Conservation (phyloP, 805 yeast species). For the Myxozyma melibiosi region DNA sequence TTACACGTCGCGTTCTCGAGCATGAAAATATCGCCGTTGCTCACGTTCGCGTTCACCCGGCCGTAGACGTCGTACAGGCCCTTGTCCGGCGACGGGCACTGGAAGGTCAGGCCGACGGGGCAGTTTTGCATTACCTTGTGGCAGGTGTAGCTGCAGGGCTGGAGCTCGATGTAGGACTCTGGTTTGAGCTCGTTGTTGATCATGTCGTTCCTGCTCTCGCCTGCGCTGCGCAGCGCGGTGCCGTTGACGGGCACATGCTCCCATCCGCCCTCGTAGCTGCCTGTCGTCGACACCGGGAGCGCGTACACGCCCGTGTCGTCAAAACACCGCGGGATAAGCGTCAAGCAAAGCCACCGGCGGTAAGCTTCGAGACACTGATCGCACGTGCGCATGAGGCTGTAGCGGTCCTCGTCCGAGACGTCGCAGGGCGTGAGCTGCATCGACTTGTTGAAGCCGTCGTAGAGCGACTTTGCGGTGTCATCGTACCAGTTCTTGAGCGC, state of each 20-base stretch:
- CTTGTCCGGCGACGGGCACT: constrained; percentile 60
- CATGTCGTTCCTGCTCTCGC: constrained; percentile 55
- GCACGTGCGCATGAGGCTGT: constrained; percentile 75
- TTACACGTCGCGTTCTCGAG: constrained; percentile 17
- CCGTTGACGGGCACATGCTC: constrained; percentile 38
- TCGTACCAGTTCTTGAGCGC: constrained; percentile 61
- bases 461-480: constrained; percentile 56
- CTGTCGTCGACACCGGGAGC: constrained; percentile 26
- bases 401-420: constrained; percentile 63
- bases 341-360: constrained; percentile 86
- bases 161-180: constrained; percentile 68
- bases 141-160: constrained; percentile 86
- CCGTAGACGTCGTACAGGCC: constrained; percentile 34
- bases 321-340: constrained; percentile 83
- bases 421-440: constrained; percentile 73
- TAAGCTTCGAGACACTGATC: constrained; percentile 70
- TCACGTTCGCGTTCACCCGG: constrained; percentile 5
- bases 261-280: constrained; percentile 50
- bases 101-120: constrained; percentile 73
- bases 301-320: constrained; percentile 41
- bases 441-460: constrained; percentile 70
- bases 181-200: constrained; percentile 61
- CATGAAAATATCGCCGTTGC: constrained; percentile 6
- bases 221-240: neutral
- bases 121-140: constrained; percentile 78